Conservation (phyloP, 345 rosid genomes). For the Moringa oleifera region DNA sequence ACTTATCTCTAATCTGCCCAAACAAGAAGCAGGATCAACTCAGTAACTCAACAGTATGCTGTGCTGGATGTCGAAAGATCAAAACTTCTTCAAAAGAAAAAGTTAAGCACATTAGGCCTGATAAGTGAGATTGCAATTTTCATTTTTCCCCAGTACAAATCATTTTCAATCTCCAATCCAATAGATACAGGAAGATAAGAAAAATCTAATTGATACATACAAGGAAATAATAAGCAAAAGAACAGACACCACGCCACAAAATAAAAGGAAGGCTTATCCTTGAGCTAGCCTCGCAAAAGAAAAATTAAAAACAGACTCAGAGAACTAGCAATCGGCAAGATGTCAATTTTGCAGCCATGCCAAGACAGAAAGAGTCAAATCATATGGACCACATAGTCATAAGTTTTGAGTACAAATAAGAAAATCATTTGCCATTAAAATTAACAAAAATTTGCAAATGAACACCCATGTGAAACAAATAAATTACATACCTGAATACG, state of each 20-base stretch:
- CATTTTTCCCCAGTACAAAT: background rate
- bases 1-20: conserved; percentile 63
- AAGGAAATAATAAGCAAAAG: background rate
- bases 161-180: too few relatives aligned
- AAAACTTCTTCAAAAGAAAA: conserved; percentile 1
- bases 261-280: too few relatives aligned
- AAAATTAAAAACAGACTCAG: too few relatives aligned
- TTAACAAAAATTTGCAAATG: background rate
- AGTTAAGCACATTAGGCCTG: background rate
- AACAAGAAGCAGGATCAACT: conserved; percentile 14
- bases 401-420: too few relatives aligned
- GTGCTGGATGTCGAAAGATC: background rate
- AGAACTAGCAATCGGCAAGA: too few relatives aligned
- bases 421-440: too few relatives aligned
- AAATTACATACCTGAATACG: conserved; percentile 67
- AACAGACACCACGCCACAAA: background rate
- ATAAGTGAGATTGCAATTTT: background rate
- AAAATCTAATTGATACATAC: too few relatives aligned
- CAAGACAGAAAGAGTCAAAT: too few relatives aligned
- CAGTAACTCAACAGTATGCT: background rate
- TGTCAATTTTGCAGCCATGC: too few relatives aligned
- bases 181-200: background rate
- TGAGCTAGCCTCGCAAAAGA: too few relatives aligned
- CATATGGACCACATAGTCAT: too few relatives aligned
- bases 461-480: conserved; percentile 2